Evolutionary conservation across 495 filamentous ascomycete genomes (phyloP).

Genomic region (Mycothermus thermophilus): DNA sequence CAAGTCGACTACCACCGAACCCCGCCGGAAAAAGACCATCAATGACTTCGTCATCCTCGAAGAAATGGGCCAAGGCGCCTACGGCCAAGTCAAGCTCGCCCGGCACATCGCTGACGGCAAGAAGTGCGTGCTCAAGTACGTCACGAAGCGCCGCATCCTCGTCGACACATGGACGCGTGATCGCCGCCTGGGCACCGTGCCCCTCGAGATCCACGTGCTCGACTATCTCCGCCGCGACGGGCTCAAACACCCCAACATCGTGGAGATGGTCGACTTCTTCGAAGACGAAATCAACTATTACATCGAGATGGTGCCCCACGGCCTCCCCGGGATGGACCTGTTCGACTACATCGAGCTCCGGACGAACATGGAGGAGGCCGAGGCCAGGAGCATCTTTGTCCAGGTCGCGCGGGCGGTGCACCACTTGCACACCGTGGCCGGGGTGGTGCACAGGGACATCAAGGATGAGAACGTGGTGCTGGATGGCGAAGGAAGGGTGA

Average conservation of each 20-base stretch:
- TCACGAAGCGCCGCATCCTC: constrained; percentile 91
- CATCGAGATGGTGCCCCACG: constrained; percentile 96
- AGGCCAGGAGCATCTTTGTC: constrained; percentile 87
- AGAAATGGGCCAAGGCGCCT: constrained; percentile 97
- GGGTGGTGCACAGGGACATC: constrained; percentile 94
- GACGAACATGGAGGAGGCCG: constrained; percentile 88
- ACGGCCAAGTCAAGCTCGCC: constrained; percentile 94
- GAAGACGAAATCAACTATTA: constrained; percentile 98
- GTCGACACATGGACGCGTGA: constrained; percentile 99
- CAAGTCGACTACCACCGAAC: constrained; percentile 10
- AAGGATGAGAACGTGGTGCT: constrained; percentile 97
- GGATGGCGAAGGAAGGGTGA: constrained; percentile 90
- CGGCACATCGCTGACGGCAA: constrained; percentile 67
- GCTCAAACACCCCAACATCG: constrained; percentile 83
- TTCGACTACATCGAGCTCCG: constrained; percentile 98
- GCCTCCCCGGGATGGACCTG: constrained; percentile 93
- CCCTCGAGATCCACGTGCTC: constrained; percentile 92
- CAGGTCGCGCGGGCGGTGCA: constrained; percentile 83
- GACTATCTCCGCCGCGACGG: constrained; percentile 85
- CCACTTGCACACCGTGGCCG: constrained; percentile 79
- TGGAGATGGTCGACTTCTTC: constrained; percentile 98
- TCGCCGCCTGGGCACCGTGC: constrained; percentile 86
- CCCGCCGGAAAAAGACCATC: constrained; percentile 82
- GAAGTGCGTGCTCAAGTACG: constrained; percentile 93
- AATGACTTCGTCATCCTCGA: constrained; percentile 85